A percentile compares a stretch with the other conserved stretches of the same genome.
phyloP scores from a whole-genome alignment of 805 yeast genomes.

The Starmerella etchellsii region DNA sequence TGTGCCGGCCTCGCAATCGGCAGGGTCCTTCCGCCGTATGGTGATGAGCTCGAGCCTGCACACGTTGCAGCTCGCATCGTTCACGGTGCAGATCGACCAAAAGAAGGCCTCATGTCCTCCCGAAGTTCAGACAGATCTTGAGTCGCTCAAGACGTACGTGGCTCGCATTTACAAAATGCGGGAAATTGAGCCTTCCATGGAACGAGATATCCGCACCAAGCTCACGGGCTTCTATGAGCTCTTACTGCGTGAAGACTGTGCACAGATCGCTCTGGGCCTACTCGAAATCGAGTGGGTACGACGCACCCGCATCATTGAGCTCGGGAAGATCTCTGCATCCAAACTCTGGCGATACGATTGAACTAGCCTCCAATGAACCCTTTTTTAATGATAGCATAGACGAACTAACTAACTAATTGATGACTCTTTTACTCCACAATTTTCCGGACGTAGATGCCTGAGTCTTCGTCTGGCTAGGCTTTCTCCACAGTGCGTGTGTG shows the following conservation, averaged over 20 bases:
- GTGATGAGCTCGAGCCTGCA: constrained; percentile 22
- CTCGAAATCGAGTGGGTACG: constrained; percentile 24
- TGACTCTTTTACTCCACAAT: too few relatives aligned
- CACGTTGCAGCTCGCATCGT: constrained; percentile 26
- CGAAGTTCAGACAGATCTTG: constrained; percentile 9
- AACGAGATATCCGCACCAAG: constrained; percentile 3
- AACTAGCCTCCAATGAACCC: not conserved
- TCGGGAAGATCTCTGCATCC: not conserved
- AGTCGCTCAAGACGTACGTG: constrained; percentile 12
- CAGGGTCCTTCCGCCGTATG: constrained; percentile 16
- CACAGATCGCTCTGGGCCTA: constrained; percentile 15
- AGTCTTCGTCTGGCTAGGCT: too few relatives aligned
- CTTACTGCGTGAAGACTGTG: constrained; percentile 11
- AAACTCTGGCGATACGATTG: not conserved
- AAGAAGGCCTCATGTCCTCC: constrained; percentile 5
- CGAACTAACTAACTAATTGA: too few relatives aligned
- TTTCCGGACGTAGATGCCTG: too few relatives aligned
- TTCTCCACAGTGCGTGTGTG: too few relatives aligned
- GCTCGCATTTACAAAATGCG: constrained; percentile 13
- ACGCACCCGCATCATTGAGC: constrained; percentile 16
- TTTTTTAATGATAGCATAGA: too few relatives aligned
- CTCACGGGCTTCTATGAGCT: constrained; percentile 10
- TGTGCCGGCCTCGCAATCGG: constrained; percentile 14
- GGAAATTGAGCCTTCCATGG: constrained; percentile 3
- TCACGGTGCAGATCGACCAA: constrained; percentile 24